phyloP scores from a whole-genome alignment of 2,329 filamentous ascomycete species.

The Graphium sp. region DNA sequence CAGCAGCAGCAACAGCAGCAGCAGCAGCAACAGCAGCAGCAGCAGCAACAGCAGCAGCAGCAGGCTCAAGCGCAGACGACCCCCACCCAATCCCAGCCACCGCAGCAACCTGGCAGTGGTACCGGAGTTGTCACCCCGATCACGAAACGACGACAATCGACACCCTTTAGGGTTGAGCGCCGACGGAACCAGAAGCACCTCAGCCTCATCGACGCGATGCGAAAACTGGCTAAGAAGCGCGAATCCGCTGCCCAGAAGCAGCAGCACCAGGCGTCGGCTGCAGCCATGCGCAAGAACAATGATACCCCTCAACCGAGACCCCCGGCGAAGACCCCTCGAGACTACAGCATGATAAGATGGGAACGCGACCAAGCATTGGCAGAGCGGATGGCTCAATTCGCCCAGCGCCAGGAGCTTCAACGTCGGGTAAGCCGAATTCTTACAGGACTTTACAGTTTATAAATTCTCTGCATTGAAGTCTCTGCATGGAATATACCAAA shows the following conservation, averaged over 20 bases:
- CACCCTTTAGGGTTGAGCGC: constrained; percentile 72
- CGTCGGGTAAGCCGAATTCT: constrained; percentile 29
- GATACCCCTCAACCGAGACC: constrained; percentile 36
- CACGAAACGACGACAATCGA: constrained; percentile 48
- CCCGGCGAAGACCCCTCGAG: constrained; percentile 56
- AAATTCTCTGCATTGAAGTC: too few species aligned
- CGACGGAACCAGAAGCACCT: constrained; percentile 75
- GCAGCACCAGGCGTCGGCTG: constrained; percentile 66
- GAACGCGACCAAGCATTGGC: constrained; percentile 61
- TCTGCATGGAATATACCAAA: too few species aligned
- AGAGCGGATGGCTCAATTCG: constrained; percentile 38
- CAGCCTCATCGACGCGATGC: constrained; percentile 83
- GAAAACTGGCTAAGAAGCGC: constrained; percentile 86
- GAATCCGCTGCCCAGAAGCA: constrained; percentile 78
- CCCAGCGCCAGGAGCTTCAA: constrained; percentile 41
- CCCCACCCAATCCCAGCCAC: constrained; percentile 3
- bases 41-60: too few species aligned
- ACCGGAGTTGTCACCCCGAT: constrained; percentile 14
- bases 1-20: too few species aligned
- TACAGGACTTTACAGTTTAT: not conserved
- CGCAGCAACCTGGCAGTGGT: constrained; percentile 30
- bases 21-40: too few species aligned
- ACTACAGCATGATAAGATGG: constrained; percentile 79
- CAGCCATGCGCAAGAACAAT: constrained; percentile 66
- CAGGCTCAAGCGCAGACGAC: constrained; percentile 1